Evolutionary conservation across 2,329 filamentous ascomycete genomes (phyloP).

Genomic region (Diaporthe aspalathi): DNA sequence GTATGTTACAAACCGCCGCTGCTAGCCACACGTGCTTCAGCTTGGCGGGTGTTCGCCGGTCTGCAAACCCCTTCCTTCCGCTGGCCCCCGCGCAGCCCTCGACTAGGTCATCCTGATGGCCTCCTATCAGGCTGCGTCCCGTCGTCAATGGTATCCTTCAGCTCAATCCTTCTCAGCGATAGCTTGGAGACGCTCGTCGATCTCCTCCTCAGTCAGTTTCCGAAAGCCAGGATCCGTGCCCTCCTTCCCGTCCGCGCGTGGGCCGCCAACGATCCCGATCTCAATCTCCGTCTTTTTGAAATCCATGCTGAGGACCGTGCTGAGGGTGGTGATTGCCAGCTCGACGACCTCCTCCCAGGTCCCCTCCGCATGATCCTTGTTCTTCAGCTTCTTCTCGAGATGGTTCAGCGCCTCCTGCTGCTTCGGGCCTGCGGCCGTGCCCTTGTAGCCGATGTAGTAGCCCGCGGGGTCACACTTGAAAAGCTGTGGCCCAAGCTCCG

Average conservation of each 20-base stretch:
- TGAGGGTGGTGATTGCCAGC: slow-evolving; percentile 93
- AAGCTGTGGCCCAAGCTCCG: slow-evolving; percentile 90
- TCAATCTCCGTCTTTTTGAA: slow-evolving; percentile 99
- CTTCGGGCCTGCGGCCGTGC: slow-evolving; percentile 95
- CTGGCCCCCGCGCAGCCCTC: slow-evolving; percentile 24
- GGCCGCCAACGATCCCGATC: slow-evolving; percentile 91
- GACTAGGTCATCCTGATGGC: slow-evolving; percentile 18
- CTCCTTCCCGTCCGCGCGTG: slow-evolving; percentile 83
- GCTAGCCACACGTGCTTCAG: slow-evolving; percentile 20
- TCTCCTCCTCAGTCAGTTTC: slow-evolving; percentile 94
- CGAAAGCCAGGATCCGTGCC: slow-evolving; percentile 84
- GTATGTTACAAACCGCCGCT: slow-evolving; percentile 34
- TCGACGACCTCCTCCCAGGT: slow-evolving; percentile 98
- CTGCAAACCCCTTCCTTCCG: slow-evolving; percentile 18
- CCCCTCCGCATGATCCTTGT: slow-evolving; percentile 94
- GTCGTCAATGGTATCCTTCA: slow-evolving; percentile 37
- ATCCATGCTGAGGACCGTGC: slow-evolving; percentile 96
- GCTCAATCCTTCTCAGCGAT: slow-evolving; percentile 97
- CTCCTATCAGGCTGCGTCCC: slow-evolving; percentile 11
- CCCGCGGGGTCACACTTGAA: slow-evolving; percentile 99
- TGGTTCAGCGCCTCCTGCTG: slow-evolving; percentile 99
- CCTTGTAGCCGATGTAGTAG: slow-evolving; percentile 99
- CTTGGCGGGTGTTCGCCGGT: slow-evolving; percentile 4
- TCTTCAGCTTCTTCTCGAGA: slow-evolving; percentile 99
- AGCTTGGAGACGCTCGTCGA: slow-evolving; percentile 96